Evolutionary conservation across 768 basidiomycete genomes (phyloP), one percentile per base, ranked within the genome.

Genomic region (Cantharellus cinnabarinus): DNA sequence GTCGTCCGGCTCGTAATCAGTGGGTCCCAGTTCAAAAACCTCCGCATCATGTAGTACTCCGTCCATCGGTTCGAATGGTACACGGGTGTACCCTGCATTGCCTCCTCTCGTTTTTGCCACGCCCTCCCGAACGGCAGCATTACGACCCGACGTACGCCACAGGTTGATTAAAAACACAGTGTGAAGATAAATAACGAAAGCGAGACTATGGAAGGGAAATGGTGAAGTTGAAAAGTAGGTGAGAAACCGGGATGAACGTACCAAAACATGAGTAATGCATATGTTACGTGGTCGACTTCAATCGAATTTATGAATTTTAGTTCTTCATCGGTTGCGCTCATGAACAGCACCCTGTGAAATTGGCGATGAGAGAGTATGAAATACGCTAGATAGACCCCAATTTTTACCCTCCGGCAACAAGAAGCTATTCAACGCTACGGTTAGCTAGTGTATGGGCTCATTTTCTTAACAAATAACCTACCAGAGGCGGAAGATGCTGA

Each of bases 291-390:
- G 67, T 94, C 91, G 80, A 94, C 88, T 50, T 77, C 83, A 20
- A 71, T 73, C 7, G 78, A 77, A 62, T 87, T 75, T 3, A 83
- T 78, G 61, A 76, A 85, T 35, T 75, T 65, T 38, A 94, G 71
- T 68, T 94, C 88, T 71, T 97, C 91, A 67, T 97, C 89, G 0
- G 93, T 95, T 0, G 83, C 93, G 10, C 85, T 85, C 80, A 94
- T 89, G 74, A 97, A 95, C 15, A 89, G 70, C 2, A 90, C 69
- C 3, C 87, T 85, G 44, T 48, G 44, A 29, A 48, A 48, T 48
- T 48, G 44, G 44, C 44, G 44, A 48, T 10, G 20, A 29, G 20
- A 29, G 20, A 29, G 20, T 29, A 59, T 40, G 34, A 5, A 14
- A 4, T 10, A 41, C 10, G 4, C 5, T 4, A 35, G 34, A 40